Evolutionary conservation across 805 yeast species (phyloP), one percentile per base, ranked within the genome.

Genomic region (Saturnispora halmiae): DNA sequence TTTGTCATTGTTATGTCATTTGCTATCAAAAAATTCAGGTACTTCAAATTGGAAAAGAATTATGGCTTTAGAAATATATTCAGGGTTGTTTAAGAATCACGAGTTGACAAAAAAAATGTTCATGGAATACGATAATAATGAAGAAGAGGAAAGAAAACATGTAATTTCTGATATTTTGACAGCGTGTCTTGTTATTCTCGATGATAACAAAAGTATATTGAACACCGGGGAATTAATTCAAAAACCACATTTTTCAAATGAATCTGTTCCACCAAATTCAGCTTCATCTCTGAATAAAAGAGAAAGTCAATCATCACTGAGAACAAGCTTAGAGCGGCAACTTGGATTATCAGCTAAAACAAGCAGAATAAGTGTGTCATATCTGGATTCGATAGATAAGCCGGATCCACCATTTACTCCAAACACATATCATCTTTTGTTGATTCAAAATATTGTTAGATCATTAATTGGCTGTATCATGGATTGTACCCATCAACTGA

Each of bases 301-400:
- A 19, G 40, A 43, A 13, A 39, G 16, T 6, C 31, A 25, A 4
- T 4, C 18, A 4, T 24, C 30, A 10, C 14, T 30, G 4, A 31
- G 35, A 25, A 2, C 35, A 11, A 30, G 32, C 24, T 21, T 30
- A 6, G 40, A 36, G n/a, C 34, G 34, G 11, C n/a, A 16, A 9
- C 11, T 9, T 14, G 40, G 40, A 13, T 59, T 79, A 22, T 67
- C 77, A 0, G 54, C 58, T 13, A 58, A 63, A 4, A 56, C 56
- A 9, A 72, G 83, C 0, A 53, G 65, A 2, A 59, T 72, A 35
- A 73, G 76, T 48, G 66, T 79, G 0, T 63, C 77, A 11, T 70
- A 77, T 42, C 65, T 88, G 24, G 96, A 90, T 42, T 72, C 79
- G 40, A 66, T 92, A 19, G 97, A 90, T 54, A 87, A 87, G 52